Evolutionary conservation across 2,329 filamentous ascomycete species (phyloP), one percentile per base, ranked within the genome.

Genomic region (Colletotrichum limetticola): DNA sequence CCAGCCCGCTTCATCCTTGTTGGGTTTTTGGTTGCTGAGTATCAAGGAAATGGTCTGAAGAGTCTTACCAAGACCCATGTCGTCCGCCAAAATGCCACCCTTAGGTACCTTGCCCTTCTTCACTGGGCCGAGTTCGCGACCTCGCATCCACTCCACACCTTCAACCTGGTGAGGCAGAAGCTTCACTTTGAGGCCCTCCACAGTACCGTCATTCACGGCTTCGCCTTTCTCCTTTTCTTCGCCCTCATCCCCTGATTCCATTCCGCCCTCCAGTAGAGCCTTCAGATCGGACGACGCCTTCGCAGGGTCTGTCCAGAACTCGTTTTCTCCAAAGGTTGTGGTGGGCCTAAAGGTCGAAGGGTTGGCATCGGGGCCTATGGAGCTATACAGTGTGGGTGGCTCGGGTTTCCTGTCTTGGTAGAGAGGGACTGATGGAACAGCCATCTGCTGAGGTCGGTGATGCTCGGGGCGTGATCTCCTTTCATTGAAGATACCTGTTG

Each of bases 11-110:
- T 87, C 85, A 19, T 89, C 87, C 56, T 89, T 87, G 71, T 86
- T 83, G 3, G 93, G 92, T 78, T 93, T 94, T 22, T 91, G 90
- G 78, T 98, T 98, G 68, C 89, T 93, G 49, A 99, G 87, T 55
- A 99, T 93, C 37, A 98, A 87, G 1, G 96, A 92, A 70, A 99
- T 94, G 1, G 95, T 95, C 83, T 99, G 97, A 16, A 99, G 89
- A 0, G 97, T 99, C 86, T 99, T 99, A 71, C 97, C 97, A 16
- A 98, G 86, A 76, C 96, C 96, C 96, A 98, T 97, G 80, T 99
- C 97, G 78, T 99, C 97, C 22, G 97, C 97, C 46, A 99, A 88
- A 75, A 99, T 97, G 22, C 97, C 97, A 46, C 97, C 97, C 77
- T 97, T 97, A 35, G 96, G 95, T 11, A 97, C 89, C 74, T 86